Conservation (phyloP, 768 basidiomycete species). For the Coprinellus micaceus region DNA sequence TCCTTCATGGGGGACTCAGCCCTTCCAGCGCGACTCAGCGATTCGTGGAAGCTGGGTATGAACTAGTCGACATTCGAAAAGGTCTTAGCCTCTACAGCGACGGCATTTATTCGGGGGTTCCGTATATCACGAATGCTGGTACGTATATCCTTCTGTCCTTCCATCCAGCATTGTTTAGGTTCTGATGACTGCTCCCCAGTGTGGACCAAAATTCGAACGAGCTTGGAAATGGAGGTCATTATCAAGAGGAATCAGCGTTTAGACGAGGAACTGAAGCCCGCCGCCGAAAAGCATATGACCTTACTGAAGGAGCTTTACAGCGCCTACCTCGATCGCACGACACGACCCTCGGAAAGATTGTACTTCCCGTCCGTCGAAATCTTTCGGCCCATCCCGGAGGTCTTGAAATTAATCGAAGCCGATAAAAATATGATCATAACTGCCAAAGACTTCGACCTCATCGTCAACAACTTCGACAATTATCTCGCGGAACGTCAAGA, state of each 20-base stretch:
- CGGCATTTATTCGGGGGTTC: not conserved
- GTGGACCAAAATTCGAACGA: slow-evolving; percentile 21
- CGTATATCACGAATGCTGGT: slow-evolving; percentile 25
- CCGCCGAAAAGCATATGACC: not conserved
- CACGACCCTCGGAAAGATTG: slow-evolving; percentile 22
- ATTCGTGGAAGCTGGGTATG: not conserved
- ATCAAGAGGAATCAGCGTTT: not conserved
- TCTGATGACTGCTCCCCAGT: too few relatives aligned
- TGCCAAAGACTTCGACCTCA: not conserved
- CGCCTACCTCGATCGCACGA: slow-evolving; percentile 14
- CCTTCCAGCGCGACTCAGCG: not conserved
- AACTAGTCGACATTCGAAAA: not conserved
- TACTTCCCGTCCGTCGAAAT: slow-evolving; percentile 17
- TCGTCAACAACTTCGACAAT: not conserved
- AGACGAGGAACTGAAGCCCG: not conserved
- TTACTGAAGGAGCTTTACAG: slow-evolving; percentile 15
- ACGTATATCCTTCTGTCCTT: not conserved
- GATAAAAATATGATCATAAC: not conserved
- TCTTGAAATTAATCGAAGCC: not conserved
- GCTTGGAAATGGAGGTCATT: slow-evolving; percentile 15
- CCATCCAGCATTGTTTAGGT: too few relatives aligned
- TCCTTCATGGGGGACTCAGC: too few relatives aligned
- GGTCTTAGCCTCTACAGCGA: not conserved
- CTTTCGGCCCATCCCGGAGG: not conserved
- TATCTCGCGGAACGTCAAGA: not conserved